Percentiles rank a stretch among this genome's conserved stretches.
Conservation (phyloP, 2,329 filamentous ascomycete genomes). For the Geosmithia morbida region DNA sequence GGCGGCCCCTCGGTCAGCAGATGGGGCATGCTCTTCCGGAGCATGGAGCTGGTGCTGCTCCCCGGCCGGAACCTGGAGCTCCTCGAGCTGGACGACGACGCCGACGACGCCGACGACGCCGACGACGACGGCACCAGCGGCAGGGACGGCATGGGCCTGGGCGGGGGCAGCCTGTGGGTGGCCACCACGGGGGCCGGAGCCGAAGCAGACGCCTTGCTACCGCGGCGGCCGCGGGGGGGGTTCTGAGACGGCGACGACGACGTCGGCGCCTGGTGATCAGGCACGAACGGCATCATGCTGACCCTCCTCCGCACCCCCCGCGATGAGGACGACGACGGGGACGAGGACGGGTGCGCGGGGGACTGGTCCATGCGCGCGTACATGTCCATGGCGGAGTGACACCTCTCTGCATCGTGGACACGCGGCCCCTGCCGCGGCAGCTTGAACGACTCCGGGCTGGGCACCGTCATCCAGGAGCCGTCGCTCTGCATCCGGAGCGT, state of each 20-base stretch:
- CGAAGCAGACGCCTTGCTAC: too few species aligned
- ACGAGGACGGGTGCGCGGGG: background rate
- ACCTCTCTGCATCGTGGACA: slow-evolving; percentile 8
- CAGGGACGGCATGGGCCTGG: slow-evolving; percentile 15
- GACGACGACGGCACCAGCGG: slow-evolving; percentile 6
- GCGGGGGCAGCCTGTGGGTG: slow-evolving; percentile 5
- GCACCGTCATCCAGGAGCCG: slow-evolving; percentile 4
- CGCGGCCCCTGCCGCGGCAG: background rate
- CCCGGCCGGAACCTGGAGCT: slow-evolving; percentile 1
- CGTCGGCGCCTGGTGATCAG: background rate
- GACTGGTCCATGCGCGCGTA: slow-evolving; percentile 8
- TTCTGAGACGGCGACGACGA: slow-evolving; percentile 3
- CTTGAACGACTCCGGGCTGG: background rate
- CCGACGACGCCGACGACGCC: background rate
- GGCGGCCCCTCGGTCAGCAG: slow-evolving; percentile 31
- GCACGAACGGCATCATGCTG: slow-evolving; percentile 7
- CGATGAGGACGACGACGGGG: too few species aligned
- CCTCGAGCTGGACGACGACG: background rate
- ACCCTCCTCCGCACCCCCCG: slow-evolving; percentile 3
- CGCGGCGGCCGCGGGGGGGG: slow-evolving; percentile 12
- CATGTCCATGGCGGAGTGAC: slow-evolving; percentile 17
- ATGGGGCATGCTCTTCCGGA: slow-evolving; percentile 35
- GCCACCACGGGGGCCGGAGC: slow-evolving; percentile 12
- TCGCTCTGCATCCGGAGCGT: slow-evolving; percentile 10
- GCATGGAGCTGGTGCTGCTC: slow-evolving; percentile 7